phyloP scores from a whole-genome alignment of 345 rosid genomes.

The Camelina laxa region DNA sequence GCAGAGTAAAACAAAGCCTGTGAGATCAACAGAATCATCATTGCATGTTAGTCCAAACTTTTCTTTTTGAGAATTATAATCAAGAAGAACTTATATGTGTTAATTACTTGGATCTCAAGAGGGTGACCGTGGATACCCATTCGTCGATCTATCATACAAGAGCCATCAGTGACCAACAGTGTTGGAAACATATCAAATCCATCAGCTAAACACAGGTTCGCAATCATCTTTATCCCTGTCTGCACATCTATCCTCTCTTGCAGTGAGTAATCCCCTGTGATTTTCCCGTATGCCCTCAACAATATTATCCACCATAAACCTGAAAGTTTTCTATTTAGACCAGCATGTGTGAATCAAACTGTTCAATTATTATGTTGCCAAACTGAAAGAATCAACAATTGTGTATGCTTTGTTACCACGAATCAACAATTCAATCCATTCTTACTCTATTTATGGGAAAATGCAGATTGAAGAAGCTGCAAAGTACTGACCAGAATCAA shows the following conservation, averaged over 20 bases:
- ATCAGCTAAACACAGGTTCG: conserved; percentile 75
- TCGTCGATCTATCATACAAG: conserved; percentile 94
- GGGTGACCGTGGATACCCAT: conserved; percentile 99
- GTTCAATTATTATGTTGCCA: background rate
- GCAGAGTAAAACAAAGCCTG: conserved; percentile 94
- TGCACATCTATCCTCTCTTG: conserved; percentile 92
- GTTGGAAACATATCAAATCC: conserved; percentile 97
- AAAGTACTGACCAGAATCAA: conserved; percentile 73
- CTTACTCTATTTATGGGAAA: background rate
- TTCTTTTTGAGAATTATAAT: background rate
- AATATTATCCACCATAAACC: conserved; percentile 98
- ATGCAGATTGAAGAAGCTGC: conserved; percentile 16
- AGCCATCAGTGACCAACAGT: conserved; percentile 85
- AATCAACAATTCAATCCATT: background rate
- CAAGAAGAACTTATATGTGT: background rate
- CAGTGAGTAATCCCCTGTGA: conserved; percentile 82
- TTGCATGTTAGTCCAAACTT: background rate
- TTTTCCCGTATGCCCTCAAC: conserved; percentile 86
- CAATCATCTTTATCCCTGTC: conserved; percentile 91
- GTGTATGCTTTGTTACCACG: background rate
- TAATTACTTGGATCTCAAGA: conserved; percentile 79
- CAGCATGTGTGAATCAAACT: conserved; percentile 28
- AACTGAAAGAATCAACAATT: conserved; percentile 2
- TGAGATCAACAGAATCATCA: conserved; percentile 24
- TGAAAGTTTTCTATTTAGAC: conserved; percentile 42